phyloP scores from a whole-genome alignment of 805 yeast species.

The Pichia phayaonensis region DNA sequence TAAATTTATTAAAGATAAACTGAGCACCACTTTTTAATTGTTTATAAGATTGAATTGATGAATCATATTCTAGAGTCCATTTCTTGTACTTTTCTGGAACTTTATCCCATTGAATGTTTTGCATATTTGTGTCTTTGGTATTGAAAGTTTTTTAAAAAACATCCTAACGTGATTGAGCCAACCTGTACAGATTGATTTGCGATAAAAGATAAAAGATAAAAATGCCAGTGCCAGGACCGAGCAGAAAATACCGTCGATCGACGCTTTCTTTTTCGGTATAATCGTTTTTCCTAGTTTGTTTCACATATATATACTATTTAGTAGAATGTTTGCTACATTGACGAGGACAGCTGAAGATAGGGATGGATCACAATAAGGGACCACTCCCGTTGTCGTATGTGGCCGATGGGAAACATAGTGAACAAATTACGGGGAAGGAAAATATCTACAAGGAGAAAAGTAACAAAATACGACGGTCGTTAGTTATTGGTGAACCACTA shows the following conservation, averaged over 20 bases:
- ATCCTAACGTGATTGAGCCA: background rate
- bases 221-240: background rate
- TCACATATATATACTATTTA: background rate
- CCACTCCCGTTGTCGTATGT: constrained; percentile 5
- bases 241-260: background rate
- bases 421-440: background rate
- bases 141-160: background rate
- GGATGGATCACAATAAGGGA: background rate
- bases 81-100: background rate
- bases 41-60: constrained; percentile 1
- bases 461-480: background rate
- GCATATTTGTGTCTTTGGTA: background rate
- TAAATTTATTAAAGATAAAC: constrained; percentile 1
- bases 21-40: constrained; percentile 4
- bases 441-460: background rate
- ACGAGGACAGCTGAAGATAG: no score
- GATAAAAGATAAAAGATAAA: background rate
- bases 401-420: background rate
- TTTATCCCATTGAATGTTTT: background rate
- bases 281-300: background rate
- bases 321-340: background rate
- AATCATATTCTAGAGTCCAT: constrained; percentile 1
- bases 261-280: no score
- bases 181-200: background rate
- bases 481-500: constrained; percentile 20